phyloP scores from a whole-genome alignment of 2,329 filamentous ascomycete species.

The Verticillium nubilum region DNA sequence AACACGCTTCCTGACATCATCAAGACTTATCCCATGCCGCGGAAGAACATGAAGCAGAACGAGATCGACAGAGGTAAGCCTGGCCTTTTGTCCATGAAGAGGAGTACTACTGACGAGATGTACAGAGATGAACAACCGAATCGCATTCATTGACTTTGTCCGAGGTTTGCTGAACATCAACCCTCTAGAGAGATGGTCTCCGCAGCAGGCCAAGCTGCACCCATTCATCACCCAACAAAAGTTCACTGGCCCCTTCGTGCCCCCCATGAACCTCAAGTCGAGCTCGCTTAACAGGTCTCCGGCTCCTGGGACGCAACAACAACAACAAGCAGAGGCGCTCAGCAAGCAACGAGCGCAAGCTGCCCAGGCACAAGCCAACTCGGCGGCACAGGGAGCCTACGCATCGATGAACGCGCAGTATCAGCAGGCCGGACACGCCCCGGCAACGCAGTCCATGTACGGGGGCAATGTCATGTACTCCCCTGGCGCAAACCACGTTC shows the following conservation, averaged over 20 bases:
- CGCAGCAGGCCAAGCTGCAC: conserved; percentile 93
- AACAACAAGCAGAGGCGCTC: conserved; percentile 88
- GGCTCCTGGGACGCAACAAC: conserved; percentile 89
- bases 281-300: conserved; percentile 81
- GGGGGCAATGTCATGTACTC: conserved; percentile 79
- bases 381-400: conserved; percentile 58
- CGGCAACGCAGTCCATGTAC: conserved; percentile 63
- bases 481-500: conserved; percentile 46
- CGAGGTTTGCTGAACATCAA: conserved; percentile 90
- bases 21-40: conserved; percentile 94
- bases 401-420: conserved; percentile 42
- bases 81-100: conserved; percentile 3
- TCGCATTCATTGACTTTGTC: conserved; percentile 97
- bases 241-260: conserved; percentile 92
- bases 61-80: conserved; percentile 86
- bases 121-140: conserved; percentile 94
- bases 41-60: conserved; percentile 98
- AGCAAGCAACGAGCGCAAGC: conserved; percentile 83
- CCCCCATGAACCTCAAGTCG: conserved; percentile 92
- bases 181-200: conserved; percentile 93
- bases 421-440: conserved; percentile 32
- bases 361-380: conserved; percentile 65
- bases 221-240: conserved; percentile 99
- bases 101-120: conserved; percentile 12
- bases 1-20: conserved; percentile 95